phyloP scores from a whole-genome alignment of 202 grass and related monocot species.

The Eragrostis tef region DNA sequence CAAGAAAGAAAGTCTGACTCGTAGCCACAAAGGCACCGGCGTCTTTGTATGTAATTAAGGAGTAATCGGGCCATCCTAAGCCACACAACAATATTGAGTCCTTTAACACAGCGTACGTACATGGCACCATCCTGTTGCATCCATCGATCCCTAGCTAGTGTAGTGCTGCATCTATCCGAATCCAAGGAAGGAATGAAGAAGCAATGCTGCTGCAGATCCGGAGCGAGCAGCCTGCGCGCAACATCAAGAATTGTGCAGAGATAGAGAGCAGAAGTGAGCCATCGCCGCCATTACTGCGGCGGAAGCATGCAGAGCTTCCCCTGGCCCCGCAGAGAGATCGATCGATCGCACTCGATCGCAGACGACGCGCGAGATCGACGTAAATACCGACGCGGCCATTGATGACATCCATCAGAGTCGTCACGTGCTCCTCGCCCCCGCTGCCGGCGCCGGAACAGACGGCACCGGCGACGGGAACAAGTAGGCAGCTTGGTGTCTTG shows the following conservation, averaged over 20 bases:
- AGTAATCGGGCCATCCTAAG: too few relatives aligned
- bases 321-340: neutral
- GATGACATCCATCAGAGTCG: neutral
- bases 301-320: constrained; percentile 21
- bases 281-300: constrained; percentile 44
- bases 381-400: constrained; percentile 10
- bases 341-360: constrained; percentile 13
- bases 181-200: neutral
- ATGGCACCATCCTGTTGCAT: too few relatives aligned
- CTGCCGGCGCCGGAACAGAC: constrained; percentile 31
- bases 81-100: too few relatives aligned
- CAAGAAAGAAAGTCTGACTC: too few relatives aligned
- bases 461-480: neutral
- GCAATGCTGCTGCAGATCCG: neutral
- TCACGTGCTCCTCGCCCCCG: constrained; percentile 36
- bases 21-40: too few relatives aligned
- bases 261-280: neutral
- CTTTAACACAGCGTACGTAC: too few relatives aligned
- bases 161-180: too few relatives aligned
- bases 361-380: constrained; percentile 8
- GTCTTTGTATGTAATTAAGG: too few relatives aligned
- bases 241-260: too few relatives aligned
- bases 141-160: too few relatives aligned
- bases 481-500: neutral
- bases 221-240: neutral